Percentiles rank a stretch among this genome's conserved stretches.
Evolutionary conservation across 176 grass and related monocot species (phyloP).

Genomic region (Bonia amplexicaulis): DNA sequence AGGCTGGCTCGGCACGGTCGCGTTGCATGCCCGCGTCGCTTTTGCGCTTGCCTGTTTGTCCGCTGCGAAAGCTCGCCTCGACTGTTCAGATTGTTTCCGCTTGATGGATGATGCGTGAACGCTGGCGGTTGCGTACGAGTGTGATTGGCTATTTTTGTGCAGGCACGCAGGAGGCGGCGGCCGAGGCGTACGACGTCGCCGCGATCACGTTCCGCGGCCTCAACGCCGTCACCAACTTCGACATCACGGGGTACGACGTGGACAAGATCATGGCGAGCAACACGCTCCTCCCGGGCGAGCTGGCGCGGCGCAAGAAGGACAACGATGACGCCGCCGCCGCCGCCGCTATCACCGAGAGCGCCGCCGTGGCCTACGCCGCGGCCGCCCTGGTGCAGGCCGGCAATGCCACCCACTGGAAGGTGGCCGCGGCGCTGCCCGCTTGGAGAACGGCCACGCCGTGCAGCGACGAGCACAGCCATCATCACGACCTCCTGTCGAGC

Average conservation of each 20-base stretch:
- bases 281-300: slow-evolving; percentile 66
- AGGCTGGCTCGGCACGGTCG: slow-evolving; percentile 56
- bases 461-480: neutral
- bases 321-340: neutral
- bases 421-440: neutral
- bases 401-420: neutral
- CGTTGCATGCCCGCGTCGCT: slow-evolving; percentile 24
- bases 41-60: slow-evolving; percentile 33
- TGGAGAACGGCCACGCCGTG: neutral
- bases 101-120: neutral
- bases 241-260: slow-evolving; percentile 81
- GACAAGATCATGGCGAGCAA: slow-evolving; percentile 85
- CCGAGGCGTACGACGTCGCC: slow-evolving; percentile 95
- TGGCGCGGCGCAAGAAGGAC: slow-evolving; percentile 46
- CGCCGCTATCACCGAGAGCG: neutral
- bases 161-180: slow-evolving; percentile 92
- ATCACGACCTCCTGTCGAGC: slow-evolving; percentile 26
- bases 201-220: slow-evolving; percentile 95
- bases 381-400: slow-evolving; percentile 28
- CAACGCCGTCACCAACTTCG: slow-evolving; percentile 96
- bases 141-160: neutral
- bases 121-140: neutral
- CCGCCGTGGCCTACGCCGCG: neutral
- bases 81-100: neutral
- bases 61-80: neutral